phyloP scores from a whole-genome alignment of 2,329 filamentous ascomycete genomes.

The Shiraia bambusicola region DNA sequence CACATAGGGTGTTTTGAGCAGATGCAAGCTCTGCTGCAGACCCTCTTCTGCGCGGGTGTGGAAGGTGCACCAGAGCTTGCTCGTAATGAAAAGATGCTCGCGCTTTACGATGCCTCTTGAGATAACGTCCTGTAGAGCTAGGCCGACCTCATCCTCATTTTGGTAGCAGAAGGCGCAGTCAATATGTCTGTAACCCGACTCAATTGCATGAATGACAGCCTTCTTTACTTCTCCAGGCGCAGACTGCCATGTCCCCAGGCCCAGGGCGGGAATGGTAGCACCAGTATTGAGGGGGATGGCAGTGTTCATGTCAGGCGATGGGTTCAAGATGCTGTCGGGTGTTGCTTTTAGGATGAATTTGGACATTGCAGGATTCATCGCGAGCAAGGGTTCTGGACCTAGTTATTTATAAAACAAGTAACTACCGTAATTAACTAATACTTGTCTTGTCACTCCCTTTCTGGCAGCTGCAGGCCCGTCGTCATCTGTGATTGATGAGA shows the following conservation, averaged over 20 bases:
- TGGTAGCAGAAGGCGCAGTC: slow-evolving; percentile 76
- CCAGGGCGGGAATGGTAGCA: slow-evolving; percentile 42
- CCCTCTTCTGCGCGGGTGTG: slow-evolving; percentile 68
- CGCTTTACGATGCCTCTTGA: slow-evolving; percentile 68
- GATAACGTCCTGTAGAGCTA: slow-evolving; percentile 73
- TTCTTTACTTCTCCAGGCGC: slow-evolving; percentile 50
- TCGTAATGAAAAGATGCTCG: slow-evolving; percentile 79
- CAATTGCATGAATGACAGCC: slow-evolving; percentile 51
- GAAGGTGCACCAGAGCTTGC: slow-evolving; percentile 84
- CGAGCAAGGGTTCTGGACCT: slow-evolving; percentile 9
- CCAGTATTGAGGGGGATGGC: slow-evolving; percentile 45
- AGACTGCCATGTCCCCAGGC: slow-evolving; percentile 45
- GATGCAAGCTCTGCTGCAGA: slow-evolving; percentile 71
- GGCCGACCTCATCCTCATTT: slow-evolving; percentile 81
- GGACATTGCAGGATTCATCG: slow-evolving; percentile 44
- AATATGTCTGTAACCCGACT: slow-evolving; percentile 57
- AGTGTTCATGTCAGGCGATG: slow-evolving; percentile 44
- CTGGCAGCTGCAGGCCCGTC: slow-evolving; percentile 9
- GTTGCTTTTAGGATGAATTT: slow-evolving; percentile 45
- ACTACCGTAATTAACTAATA: too few species aligned
- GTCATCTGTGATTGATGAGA: slow-evolving; percentile 35
- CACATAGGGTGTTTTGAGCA: slow-evolving; percentile 75
- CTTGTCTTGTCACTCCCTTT: slow-evolving; percentile 5
- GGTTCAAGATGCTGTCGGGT: slow-evolving; percentile 39
- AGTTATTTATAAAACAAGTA: slow-evolving; percentile 11